Evolutionary conservation across 2,329 filamentous ascomycete species (phyloP), one percentile per base, ranked within the genome.

Genomic region (Xylaria sp.): DNA sequence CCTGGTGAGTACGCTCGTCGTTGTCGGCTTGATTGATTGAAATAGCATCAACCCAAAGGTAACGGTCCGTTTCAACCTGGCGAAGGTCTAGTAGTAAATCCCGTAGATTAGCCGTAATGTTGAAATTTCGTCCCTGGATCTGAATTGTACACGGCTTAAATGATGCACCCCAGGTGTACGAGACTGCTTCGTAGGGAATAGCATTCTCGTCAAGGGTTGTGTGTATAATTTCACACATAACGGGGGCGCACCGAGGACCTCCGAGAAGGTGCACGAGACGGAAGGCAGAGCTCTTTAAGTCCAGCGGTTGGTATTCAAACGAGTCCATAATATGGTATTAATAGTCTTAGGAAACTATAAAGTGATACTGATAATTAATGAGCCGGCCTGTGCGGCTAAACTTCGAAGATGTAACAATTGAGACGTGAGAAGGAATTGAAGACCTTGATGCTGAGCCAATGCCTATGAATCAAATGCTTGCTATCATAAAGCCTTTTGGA

Each of bases 1-100:
- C 55, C 11, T 65, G 62, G 33, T 62, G 59, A 1, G 51, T 31
- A 1, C 59, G 54, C 37, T 65, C 59, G 7, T 29, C 10, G 10
- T 37, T 2, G n/a, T 65, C 35, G 3, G 46, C 41, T 41, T 65
- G 59, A 19, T 62, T 62, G 25, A 62, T 64, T 1, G 58, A 51
- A 8, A 64, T 58, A 19, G 62, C 58, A 23, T 64, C 62, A 17
- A 62, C 48, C 62, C 62, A 65, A 15, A 65, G 41, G 33, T 59
- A 59, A 8, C 62, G 55, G 19, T 65, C 59, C 29, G 11, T 17
- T 0, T 53, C 15, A 3, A 1, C 3, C 2, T 38, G 19, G 13
- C 59, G 58, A 11, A 62, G 19, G 29, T 40, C 29, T 17, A 9
- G 5, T 15, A 62, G 51, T 17, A 59, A 11, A 31, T 25, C 6